Conservation (phyloP, 257 asterid genomes). For the Solanum chiquidenum region DNA sequence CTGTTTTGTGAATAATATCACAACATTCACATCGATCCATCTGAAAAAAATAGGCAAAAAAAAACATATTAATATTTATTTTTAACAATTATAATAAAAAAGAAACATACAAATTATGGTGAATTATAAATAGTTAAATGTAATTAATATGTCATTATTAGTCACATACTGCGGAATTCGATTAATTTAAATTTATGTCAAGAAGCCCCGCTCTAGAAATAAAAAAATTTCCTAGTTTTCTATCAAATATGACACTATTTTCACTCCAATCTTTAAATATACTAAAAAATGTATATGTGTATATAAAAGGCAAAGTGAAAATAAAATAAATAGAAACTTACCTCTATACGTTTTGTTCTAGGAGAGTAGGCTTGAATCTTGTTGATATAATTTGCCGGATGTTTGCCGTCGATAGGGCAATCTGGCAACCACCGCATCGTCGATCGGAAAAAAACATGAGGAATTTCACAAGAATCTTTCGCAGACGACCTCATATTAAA, state of each 20-base stretch:
- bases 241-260: no score
- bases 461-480: neutral
- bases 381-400: constrained; percentile 24
- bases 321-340: no score
- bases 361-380: constrained; percentile 17
- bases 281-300: neutral
- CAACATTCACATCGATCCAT: constrained; percentile 44
- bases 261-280: no score
- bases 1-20: constrained; percentile 15
- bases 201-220: no score
- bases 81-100: neutral
- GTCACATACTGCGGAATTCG: no score
- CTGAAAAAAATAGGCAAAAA: neutral
- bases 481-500: neutral
- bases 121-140: no score
- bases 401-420: neutral
- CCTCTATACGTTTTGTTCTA: constrained; percentile 20
- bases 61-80: neutral
- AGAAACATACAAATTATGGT: neutral
- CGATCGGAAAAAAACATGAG: neutral
- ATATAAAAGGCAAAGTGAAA: neutral
- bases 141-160: no score
- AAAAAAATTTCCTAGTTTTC: no score
- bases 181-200: no score
- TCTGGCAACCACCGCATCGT: neutral